These are phyloP conservation scores for Trichaptum fuscoviolaceum DNA, from an alignment of 768 basidiomycete species.

Conservation along the genomic window DNA sequence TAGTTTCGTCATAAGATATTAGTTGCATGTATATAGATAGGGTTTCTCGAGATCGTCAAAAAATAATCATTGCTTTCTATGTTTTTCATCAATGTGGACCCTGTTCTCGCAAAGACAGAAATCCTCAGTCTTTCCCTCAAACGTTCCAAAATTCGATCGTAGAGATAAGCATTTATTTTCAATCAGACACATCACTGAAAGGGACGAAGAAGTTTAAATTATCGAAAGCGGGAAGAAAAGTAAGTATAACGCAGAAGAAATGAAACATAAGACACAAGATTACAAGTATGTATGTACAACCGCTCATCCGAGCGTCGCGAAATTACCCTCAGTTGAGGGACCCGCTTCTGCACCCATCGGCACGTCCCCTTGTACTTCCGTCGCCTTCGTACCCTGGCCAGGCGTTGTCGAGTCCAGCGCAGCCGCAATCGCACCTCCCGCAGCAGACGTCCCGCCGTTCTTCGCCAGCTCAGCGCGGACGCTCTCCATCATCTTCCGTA, in stretches of 20 bases:
- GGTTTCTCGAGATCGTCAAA: background rate
- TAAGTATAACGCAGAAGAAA: background rate
- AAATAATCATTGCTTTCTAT: background rate
- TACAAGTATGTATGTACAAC: background rate
- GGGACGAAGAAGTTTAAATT: background rate
- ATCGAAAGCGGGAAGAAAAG: background rate
- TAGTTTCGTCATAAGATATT: background rate
- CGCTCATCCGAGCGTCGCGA: conserved; percentile 42
- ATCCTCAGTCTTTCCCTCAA: no score
- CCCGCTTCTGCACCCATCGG: conserved; percentile 47
- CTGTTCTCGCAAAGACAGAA: no score
- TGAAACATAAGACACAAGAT: background rate
- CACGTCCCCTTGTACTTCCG: conserved; percentile 43
- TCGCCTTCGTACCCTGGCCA: conserved; percentile 54
- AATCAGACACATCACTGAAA: background rate
- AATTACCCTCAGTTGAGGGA: conserved; percentile 50
- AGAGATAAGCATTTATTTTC: no score
- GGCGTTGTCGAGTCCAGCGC: conserved; percentile 22
- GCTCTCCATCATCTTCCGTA: conserved; percentile 68
- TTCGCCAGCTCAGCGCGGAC: conserved; percentile 61
- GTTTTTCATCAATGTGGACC: no score
- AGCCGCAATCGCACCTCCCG: conserved; percentile 11
- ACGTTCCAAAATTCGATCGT: no score
- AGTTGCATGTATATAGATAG: background rate
- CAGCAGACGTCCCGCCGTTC: conserved; percentile 32